phyloP scores from a whole-genome alignment of 495 filamentous ascomycete species.

The Penicillium cinerascens region DNA sequence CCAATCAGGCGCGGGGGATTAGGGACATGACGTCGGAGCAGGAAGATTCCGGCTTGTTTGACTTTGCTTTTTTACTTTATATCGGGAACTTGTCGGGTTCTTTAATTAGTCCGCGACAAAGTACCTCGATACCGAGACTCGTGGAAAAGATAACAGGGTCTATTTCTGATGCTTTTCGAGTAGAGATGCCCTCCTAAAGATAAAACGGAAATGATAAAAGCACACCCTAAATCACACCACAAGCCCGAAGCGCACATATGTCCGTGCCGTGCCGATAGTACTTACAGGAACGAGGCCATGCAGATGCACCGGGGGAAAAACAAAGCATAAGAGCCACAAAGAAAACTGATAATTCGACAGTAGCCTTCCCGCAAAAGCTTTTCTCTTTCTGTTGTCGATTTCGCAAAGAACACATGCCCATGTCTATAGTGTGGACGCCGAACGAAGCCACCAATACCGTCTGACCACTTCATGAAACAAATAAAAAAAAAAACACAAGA shows the following conservation, averaged over 20 bases:
- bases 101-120: too few relatives aligned
- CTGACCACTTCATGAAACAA: constrained; percentile 32
- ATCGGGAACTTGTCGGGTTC: background rate
- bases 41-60: constrained; percentile 17
- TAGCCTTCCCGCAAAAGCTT: constrained; percentile 31
- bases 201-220: background rate
- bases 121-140: too few relatives aligned
- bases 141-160: constrained; percentile 10
- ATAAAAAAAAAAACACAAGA: constrained; percentile 28
- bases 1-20: constrained; percentile 25
- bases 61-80: too few relatives aligned
- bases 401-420: constrained; percentile 42
- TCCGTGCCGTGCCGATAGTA: constrained; percentile 27
- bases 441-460: constrained; percentile 42
- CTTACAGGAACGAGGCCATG: constrained; percentile 27
- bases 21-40: constrained; percentile 23
- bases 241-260: constrained; percentile 23
- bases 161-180: constrained; percentile 32
- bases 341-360: constrained; percentile 23
- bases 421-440: constrained; percentile 48
- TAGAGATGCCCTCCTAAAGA: constrained; percentile 14
- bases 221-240: constrained; percentile 27
- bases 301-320: constrained; percentile 23
- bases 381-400: constrained; percentile 25
- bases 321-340: constrained; percentile 8